Evolutionary conservation across 2,329 filamentous ascomycete species (phyloP), one percentile per base, ranked within the genome.

Genomic region (Cladophialophora chaetospira): DNA sequence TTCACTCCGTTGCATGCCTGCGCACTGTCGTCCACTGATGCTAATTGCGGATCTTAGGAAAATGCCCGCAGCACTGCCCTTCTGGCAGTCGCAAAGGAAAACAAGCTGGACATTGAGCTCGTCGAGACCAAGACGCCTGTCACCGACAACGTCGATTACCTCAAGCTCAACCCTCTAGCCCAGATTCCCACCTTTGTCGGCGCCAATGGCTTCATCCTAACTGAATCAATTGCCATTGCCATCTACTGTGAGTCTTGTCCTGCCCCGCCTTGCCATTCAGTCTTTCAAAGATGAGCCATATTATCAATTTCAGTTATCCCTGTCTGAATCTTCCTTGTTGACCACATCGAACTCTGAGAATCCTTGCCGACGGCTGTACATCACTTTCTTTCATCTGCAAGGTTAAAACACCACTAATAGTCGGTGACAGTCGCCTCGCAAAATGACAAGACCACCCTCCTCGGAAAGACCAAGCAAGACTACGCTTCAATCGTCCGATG

Each of bases 401-500:
- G 13, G 9, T 40, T 19, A 38, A 40, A 19, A 15, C 36, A 40
- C 49, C 44, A 21, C 58, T 65, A 44, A 63, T 51, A 26, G 13
- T 29, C 10, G 29, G 45, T 57, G 44, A 60, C 60, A 97, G 94
- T 99, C 75, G 91, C 94, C 71, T 97, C 94, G 69, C 94, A 99
- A 82, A 99, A 99, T 78, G 94, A 97, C 88, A 97, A 97, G 88
- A 99, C 94, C 70, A 95, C 91, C 68, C 91, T 99, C 67, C 87
- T 99, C 70, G 94, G 94, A 74, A 97, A 97, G 88, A 99, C 92
- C 81, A 99, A 99, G 88, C 93, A 99, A 83, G 94, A 99, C 86
- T 93, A 97, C 78, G 94, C 94, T 70, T 92, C 92, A 68, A 99
- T 99, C 77, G 83, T 99, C 74, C 90, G 89, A 79, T 99, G 94